Base-by-base conservation (phyloP, 106 monocot genomes). In the Phalaenopsis equestris region DNA sequence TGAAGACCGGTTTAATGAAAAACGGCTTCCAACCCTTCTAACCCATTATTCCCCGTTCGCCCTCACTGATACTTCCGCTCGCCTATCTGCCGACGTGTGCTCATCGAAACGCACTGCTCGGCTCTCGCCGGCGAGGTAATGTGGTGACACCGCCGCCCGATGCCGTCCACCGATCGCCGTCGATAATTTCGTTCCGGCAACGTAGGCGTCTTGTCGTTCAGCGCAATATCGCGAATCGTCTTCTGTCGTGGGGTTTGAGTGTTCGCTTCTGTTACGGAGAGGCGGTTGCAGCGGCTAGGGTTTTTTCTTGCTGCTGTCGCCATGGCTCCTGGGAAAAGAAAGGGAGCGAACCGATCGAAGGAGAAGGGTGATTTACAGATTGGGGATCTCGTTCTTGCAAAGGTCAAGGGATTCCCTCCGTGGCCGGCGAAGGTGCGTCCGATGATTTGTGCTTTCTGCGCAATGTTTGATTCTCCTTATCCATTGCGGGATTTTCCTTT, bases 311-410 rank as follows among this genome's bases (percentile, higher is more conserved):
- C 43, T n/a, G 41, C 49, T 24, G 2, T 49, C 21, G 21, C 19
- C 76, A 87, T 87, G 87, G 75, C 84, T 15, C 84, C 84, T 16
- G 75, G 41, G 56, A 70, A 79, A 36, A 79, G 56, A 77, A 76
- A 10, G 55, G 80, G 41, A 17, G 82, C 56, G 77, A 77, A 72
- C 46, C 80, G 77, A 41, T 42, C 77, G 5, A 85, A 77, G 81
- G 72, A 8, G 55, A 85, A 72, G 80, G 77, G 52, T 23, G 75
- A 82, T 72, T 77, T 85, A 56, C 75, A 79, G 65, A 41, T 86
- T 38, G 89, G 89, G 3, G 89, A 86, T 84, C 82, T 89, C 70
- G 89, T 89, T 21, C 84, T 89, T 42, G 89, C 89, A 7, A 89
- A 81, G 81, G 86, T 89, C 58, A 86, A 86, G 86, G 89, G 89